Evolutionary conservation across 345 rosid species (phyloP).

Genomic region (Pistacia atlantica): DNA sequence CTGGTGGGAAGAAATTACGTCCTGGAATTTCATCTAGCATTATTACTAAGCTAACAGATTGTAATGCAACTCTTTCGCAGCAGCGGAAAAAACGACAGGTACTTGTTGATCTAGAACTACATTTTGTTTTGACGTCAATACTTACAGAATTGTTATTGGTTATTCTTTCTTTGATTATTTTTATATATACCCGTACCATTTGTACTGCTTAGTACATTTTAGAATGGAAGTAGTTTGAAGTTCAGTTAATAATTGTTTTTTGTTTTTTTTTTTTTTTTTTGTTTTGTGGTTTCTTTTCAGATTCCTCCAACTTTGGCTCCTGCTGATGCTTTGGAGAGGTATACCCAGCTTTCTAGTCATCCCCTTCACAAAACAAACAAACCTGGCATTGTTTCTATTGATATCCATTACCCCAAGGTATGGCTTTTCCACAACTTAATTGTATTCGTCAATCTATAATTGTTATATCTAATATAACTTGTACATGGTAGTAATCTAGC

Average conservation of each 20-base stretch:
- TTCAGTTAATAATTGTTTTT: not conserved
- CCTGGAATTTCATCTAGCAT: slow-evolving; percentile 72
- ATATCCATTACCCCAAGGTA: slow-evolving; percentile 78
- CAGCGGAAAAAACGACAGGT: slow-evolving; percentile 89
- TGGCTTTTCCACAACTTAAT: slow-evolving; percentile 5
- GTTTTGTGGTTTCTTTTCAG: slow-evolving; percentile 36
- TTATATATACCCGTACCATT: no score
- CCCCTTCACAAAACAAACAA: slow-evolving; percentile 91
- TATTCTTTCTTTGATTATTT: slow-evolving; percentile 1
- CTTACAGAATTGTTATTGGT: not conserved
- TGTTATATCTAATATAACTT: not conserved
- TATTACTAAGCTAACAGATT: slow-evolving; percentile 78
- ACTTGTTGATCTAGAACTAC: not conserved
- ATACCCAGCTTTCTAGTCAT: slow-evolving; percentile 91
- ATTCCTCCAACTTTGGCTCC: slow-evolving; percentile 74
- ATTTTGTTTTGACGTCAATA: not conserved
- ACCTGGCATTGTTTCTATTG: slow-evolving; percentile 77
- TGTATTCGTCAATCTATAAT: not conserved
- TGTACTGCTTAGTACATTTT: not conserved
- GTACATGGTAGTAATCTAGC: not conserved
- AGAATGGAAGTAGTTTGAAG: not conserved
- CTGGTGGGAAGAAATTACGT: slow-evolving; percentile 52
- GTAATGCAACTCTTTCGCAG: slow-evolving; percentile 87
- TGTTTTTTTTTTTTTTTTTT: not conserved
- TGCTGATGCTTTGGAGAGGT: slow-evolving; percentile 69